Evolutionary conservation across 2,329 filamentous ascomycete species (phyloP).

Genomic region (Proliferodiscus dingleyae): DNA sequence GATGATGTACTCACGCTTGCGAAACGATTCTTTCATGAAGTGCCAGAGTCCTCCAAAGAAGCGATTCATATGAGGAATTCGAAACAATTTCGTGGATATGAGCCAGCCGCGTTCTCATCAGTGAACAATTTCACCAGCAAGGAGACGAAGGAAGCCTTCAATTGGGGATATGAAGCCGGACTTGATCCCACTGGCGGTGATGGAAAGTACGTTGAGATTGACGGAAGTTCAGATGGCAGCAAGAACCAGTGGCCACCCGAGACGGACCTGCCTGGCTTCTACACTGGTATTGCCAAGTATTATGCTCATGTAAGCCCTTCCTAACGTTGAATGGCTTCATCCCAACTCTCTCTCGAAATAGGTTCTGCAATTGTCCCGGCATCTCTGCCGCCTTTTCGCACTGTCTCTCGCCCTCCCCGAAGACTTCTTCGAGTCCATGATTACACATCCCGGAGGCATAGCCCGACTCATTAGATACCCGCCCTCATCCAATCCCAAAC

Average conservation of each 20-base stretch:
- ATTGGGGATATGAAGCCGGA: slow-evolving; percentile 30
- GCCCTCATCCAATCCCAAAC: slow-evolving; percentile 32
- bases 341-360: background rate
- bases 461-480: slow-evolving; percentile 47
- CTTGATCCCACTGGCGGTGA: slow-evolving; percentile 29
- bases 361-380: slow-evolving; percentile 35
- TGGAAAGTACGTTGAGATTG: slow-evolving; percentile 30
- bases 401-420: slow-evolving; percentile 39
- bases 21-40: slow-evolving; percentile 42
- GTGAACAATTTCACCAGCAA: slow-evolving; percentile 40
- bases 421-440: slow-evolving; percentile 38
- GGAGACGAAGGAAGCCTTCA: slow-evolving; percentile 42
- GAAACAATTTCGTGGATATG: slow-evolving; percentile 44
- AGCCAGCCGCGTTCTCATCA: slow-evolving; percentile 42
- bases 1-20: slow-evolving; percentile 37
- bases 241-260: slow-evolving; percentile 29
- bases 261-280: slow-evolving; percentile 27
- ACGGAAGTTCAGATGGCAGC: slow-evolving; percentile 22
- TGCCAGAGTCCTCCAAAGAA: slow-evolving; percentile 42
- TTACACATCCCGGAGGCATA: slow-evolving; percentile 39
- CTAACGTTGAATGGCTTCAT: background rate
- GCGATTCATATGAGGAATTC: slow-evolving; percentile 34
- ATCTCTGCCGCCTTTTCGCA: slow-evolving; percentile 33
- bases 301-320: slow-evolving; percentile 22
- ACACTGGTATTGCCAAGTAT: slow-evolving; percentile 26